These are phyloP conservation scores for Colletotrichum truncatum DNA, from an alignment of 2,329 filamentous ascomycete species.

Conservation along the genomic window DNA sequence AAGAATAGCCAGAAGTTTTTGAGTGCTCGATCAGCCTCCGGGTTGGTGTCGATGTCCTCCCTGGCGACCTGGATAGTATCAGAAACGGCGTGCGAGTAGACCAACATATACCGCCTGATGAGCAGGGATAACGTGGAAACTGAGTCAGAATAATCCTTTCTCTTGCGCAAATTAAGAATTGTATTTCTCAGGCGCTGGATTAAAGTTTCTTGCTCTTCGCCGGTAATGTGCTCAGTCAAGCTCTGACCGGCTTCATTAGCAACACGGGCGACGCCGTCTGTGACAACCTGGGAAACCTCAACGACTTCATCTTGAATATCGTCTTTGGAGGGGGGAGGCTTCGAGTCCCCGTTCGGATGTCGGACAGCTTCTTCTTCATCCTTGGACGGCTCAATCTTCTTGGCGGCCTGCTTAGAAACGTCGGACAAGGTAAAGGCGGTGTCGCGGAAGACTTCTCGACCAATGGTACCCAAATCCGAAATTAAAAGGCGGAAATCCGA, in stretches of 20 bases:
- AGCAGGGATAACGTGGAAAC: conserved; percentile 81
- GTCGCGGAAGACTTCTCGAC: conserved; percentile 86
- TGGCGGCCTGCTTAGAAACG: conserved; percentile 77
- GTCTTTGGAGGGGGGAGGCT: conserved; percentile 61
- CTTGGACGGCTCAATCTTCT: conserved; percentile 75
- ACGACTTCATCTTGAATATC: conserved; percentile 69
- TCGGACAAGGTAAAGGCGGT: conserved; percentile 82
- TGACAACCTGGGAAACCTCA: conserved; percentile 63
- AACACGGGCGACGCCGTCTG: conserved; percentile 62
- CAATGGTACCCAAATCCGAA: conserved; percentile 80
- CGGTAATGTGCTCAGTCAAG: conserved; percentile 75
- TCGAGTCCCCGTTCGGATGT: conserved; percentile 38
- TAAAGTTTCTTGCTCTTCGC: conserved; percentile 78
- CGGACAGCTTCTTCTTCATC: conserved; percentile 66
- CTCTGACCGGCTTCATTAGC: conserved; percentile 72
- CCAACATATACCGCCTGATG: conserved; percentile 79
- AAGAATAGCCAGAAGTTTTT: conserved; percentile 84
- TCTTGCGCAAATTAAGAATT: conserved; percentile 77
- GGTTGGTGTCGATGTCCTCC: conserved; percentile 77
- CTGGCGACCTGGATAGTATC: conserved; percentile 73
- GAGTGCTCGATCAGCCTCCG: conserved; percentile 77
- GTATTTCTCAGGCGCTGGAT: conserved; percentile 80
- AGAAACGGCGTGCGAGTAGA: conserved; percentile 79
- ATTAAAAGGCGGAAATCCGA: conserved; percentile 89
- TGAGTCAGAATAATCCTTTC: conserved; percentile 85